phyloP scores from a whole-genome alignment of 768 basidiomycete species.

The Pleurotus giganteus region DNA sequence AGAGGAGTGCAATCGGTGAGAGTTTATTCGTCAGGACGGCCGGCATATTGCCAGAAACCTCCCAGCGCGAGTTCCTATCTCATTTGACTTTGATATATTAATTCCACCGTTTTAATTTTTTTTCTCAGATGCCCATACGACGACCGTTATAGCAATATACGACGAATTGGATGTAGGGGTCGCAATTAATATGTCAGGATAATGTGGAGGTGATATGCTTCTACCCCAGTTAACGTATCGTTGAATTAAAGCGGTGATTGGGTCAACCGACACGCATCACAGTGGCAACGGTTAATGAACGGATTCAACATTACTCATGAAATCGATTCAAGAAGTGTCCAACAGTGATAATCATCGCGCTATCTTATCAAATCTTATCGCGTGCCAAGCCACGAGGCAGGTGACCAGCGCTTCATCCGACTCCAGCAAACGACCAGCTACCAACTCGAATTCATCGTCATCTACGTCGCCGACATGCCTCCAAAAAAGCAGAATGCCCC shows the following conservation, averaged over 20 bases:
- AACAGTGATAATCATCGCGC: not conserved
- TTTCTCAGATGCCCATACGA: too few relatives aligned
- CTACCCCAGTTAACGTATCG: not conserved
- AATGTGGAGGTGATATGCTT: not conserved
- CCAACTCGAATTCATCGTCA: not conserved
- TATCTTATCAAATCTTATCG: not conserved
- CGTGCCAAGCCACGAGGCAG: not conserved
- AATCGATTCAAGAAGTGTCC: constrained; percentile 1
- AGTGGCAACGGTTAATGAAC: not conserved
- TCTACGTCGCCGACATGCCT: constrained; percentile 50
- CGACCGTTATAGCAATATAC: not conserved
- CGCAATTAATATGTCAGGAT: not conserved
- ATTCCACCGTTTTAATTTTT: too few relatives aligned
- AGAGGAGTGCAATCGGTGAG: too few relatives aligned
- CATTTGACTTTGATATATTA: too few relatives aligned
- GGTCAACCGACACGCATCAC: not conserved
- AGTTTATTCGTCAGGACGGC: too few relatives aligned
- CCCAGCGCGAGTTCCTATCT: too few relatives aligned
- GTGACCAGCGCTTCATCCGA: not conserved
- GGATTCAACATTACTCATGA: not conserved
- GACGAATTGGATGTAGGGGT: not conserved
- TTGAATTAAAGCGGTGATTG: not conserved
- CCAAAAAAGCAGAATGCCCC: constrained; percentile 59
- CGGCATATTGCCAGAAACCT: too few relatives aligned
- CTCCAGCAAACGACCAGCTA: not conserved